Base-by-base conservation (phyloP, 805 yeast genomes). In the Komagataella kurtzmanii region DNA sequence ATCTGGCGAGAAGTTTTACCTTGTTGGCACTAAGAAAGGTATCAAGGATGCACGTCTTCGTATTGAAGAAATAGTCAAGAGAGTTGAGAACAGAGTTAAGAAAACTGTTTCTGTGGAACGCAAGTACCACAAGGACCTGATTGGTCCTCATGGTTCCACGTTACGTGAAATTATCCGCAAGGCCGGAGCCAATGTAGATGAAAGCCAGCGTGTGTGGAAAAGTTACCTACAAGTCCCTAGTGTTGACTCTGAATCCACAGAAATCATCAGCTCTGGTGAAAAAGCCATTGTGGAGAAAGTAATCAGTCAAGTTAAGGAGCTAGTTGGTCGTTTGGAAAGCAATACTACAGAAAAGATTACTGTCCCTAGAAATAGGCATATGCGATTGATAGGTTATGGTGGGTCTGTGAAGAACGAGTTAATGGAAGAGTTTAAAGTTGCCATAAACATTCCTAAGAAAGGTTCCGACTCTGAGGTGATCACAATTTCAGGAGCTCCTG, bases 81-180 rank as follows among this genome's bases (percentile, higher is more conserved):
- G 83, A 56, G 72, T 81, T 47, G 79, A 83, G 55, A 88, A 85
- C 68, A 72, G 70, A 53, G 73, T 77, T 24, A 73, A 80, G 17
- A 75, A 74, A 52, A 69, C 79, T 7, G 60, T 91, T 47, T 77
- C 76, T 18, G 88, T 91, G 53, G 83, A 83, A 56, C 83, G 85
- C 51, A 79, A 83, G 61, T 83, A 80, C 69, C 89, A 85, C 65
- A 81, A 83, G 59, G 76, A 75, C 52, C 73, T 91, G 57, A 79
- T 88, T 54, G 98, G 98, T 36, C 77, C 81, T 52, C 80, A 81
- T 55, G 96, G 96, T 53, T 73, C 84, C 23, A 78, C 74, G 18
- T 79, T 85, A 70, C 79, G 83, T 58, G 85, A 80, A 49, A 85
- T 93, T 51, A 80, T 90, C 50, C 61, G 77, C 49, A 77, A 77